A percentile compares a stretch with the other conserved stretches of the same genome.
phyloP scores from a whole-genome alignment of 345 rosid species.

The Gossypium raimondii region DNA sequence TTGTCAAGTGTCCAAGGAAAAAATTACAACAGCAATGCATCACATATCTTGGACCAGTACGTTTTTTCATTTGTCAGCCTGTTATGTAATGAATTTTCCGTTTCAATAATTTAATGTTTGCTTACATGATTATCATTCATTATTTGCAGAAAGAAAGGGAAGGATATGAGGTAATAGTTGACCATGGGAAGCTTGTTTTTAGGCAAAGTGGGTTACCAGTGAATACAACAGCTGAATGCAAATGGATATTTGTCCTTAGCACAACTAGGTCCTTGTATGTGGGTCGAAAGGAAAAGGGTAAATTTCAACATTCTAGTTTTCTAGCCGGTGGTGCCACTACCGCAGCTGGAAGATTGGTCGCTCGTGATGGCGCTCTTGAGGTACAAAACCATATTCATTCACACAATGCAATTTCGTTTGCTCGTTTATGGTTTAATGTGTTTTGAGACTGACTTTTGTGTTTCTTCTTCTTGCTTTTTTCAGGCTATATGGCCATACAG shows the following conservation, averaged over 20 bases:
- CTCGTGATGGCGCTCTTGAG: conserved; percentile 49
- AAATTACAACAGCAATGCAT: conserved; percentile 51
- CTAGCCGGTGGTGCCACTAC: conserved; percentile 66
- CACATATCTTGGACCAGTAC: conserved; percentile 62
- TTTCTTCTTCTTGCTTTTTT: conserved; percentile 5
- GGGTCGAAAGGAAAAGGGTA: conserved; percentile 61
- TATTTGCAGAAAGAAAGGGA: conserved; percentile 49
- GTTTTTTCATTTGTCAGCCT: background rate
- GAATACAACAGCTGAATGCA: conserved; percentile 42
- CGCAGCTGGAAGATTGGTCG: conserved; percentile 64
- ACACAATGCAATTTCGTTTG: background rate
- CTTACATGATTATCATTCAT: background rate
- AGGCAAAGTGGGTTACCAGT: conserved; percentile 28
- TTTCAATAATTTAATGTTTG: background rate
- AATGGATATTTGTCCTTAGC: conserved; percentile 73
- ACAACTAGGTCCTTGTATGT: conserved; percentile 52
- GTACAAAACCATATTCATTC: conserved; percentile 20
- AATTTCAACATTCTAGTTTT: conserved; percentile 70
- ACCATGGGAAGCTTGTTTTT: conserved; percentile 45
- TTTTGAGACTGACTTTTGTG: background rate
- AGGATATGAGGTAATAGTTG: conserved; percentile 47
- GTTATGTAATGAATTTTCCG: background rate
- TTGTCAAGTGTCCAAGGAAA: conserved; percentile 43
- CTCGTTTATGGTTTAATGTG: background rate
- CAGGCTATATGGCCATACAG: conserved; percentile 97